Evolutionary conservation across 2,329 filamentous ascomycete species (phyloP), one percentile per base, ranked within the genome.

Genomic region (Fusarium bulbicola): DNA sequence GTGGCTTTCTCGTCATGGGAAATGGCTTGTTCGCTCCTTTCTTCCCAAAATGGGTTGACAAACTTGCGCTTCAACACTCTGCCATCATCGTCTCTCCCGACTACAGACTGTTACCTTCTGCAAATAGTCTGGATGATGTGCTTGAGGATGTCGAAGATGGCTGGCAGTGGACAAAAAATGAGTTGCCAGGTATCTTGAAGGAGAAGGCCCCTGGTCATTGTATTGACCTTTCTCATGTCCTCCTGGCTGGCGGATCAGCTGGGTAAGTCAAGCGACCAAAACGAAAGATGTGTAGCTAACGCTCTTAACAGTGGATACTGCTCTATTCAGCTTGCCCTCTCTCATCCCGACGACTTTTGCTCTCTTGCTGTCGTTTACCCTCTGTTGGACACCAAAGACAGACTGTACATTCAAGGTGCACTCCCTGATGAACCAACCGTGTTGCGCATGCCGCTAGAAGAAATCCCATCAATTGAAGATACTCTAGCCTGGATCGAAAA

Each of bases 71-170:
- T 2, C 60, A 78, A 47, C 53, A 78, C 3, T 71, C 68, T 1
- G 78, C 75, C 13, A 71, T 80, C 1, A 72, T 80, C 9, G 49
- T 80, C 1, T 79, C 76, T 1, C 67, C 77, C 1, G 76, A 80
- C 34, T 73, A 79, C 26, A 73, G 77, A 1, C 70, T 80, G 0
- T 56, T 76, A 3, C 78, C 78, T 6, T 72, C 77, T 8, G 50
- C 65, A 4, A 77, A 78, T 52, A 74, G 77, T 7, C 56, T 77
- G 2, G 72, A 70, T 1, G 79, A 80, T 26, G n/a, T 77, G 1
- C 65, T 79, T 1, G 74, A 74, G 6, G 79, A 80, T 47, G 28
- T 79, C 5, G 74, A 78, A 26, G 76, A 79, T 45, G 74, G 73
- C 2, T 80, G 78, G 77, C 65, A 73, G 24, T 80, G 78, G 77